Conservation (phyloP, 345 rosid species). For the Conringia planisiliqua region DNA sequence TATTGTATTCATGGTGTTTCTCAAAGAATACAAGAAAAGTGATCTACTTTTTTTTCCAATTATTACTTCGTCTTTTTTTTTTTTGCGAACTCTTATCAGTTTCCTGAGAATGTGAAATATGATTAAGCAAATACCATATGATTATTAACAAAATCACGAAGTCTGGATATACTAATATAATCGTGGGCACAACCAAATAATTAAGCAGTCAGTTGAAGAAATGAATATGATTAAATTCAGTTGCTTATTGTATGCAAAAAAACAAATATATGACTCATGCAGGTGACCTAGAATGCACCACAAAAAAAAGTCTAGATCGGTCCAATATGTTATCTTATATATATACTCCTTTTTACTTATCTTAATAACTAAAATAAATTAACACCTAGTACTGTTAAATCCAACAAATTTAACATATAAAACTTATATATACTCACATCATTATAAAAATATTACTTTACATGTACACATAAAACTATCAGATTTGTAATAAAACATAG, state of each 20-base stretch:
- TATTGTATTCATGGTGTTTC: not conserved
- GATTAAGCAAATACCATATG: slow-evolving; percentile 2
- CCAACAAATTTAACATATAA: not conserved
- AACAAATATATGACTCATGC: slow-evolving; percentile 6
- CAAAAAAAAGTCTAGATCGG: not conserved
- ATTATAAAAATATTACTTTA: not conserved
- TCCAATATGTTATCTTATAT: not conserved
- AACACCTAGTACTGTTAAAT: not conserved
- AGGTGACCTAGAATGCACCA: slow-evolving; percentile 1
- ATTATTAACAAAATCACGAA: slow-evolving; percentile 18
- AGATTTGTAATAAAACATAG: not conserved
- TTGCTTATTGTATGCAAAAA: slow-evolving; percentile 8
- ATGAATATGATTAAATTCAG: not conserved
- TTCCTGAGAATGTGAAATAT: not conserved
- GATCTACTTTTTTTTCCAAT: not conserved
- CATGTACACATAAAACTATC: not conserved
- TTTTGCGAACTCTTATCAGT: not conserved
- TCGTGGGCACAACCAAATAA: slow-evolving; percentile 14
- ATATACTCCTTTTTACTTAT: not conserved
- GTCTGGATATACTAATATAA: slow-evolving; percentile 6
- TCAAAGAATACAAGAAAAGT: not conserved
- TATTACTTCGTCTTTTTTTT: not conserved
- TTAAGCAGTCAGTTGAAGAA: slow-evolving; percentile 15
- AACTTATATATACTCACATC: not conserved
- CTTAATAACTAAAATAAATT: not conserved